These are phyloP conservation scores for Ophiocordyceps camponoti-floridani DNA, from an alignment of 2,329 filamentous ascomycete species.

Conservation along the genomic window DNA sequence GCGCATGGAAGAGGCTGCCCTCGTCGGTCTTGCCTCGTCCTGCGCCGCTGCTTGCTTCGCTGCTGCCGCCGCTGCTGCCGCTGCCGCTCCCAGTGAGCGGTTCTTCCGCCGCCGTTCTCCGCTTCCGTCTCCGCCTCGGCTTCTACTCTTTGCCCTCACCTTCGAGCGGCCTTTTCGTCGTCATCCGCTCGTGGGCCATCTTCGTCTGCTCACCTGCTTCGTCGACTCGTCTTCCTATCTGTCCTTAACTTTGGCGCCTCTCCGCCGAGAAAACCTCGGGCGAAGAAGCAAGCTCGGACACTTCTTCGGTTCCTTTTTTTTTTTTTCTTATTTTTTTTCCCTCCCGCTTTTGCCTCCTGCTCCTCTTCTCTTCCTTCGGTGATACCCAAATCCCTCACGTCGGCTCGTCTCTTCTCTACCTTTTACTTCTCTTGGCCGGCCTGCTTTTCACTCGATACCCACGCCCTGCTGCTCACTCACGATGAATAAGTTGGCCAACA, in stretches of 20 bases:
- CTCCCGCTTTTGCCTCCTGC: background rate
- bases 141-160: background rate
- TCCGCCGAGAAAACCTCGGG: background rate
- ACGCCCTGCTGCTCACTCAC: slow-evolving; percentile 14
- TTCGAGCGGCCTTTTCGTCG: background rate
- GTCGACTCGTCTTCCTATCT: background rate
- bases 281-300: background rate
- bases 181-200: background rate
- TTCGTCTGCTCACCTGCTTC: background rate
- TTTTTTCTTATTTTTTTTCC: slow-evolving; percentile 1
- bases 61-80: background rate
- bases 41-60: background rate
- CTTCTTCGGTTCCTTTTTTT: slow-evolving; percentile 2
- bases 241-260: background rate
- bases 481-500: slow-evolving; percentile 56
- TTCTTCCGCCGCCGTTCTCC: background rate
- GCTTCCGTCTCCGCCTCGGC: background rate
- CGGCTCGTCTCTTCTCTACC: background rate
- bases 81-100: background rate
- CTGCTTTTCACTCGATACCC: slow-evolving; percentile 6
- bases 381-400: slow-evolving; percentile 4
- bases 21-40: background rate
- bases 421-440: slow-evolving; percentile 4
- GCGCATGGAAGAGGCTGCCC: background rate
- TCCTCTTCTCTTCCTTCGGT: background rate